Evolutionary conservation across 768 basidiomycete genomes (phyloP), one percentile per base, ranked within the genome.

Genomic region (Mycena floridula): DNA sequence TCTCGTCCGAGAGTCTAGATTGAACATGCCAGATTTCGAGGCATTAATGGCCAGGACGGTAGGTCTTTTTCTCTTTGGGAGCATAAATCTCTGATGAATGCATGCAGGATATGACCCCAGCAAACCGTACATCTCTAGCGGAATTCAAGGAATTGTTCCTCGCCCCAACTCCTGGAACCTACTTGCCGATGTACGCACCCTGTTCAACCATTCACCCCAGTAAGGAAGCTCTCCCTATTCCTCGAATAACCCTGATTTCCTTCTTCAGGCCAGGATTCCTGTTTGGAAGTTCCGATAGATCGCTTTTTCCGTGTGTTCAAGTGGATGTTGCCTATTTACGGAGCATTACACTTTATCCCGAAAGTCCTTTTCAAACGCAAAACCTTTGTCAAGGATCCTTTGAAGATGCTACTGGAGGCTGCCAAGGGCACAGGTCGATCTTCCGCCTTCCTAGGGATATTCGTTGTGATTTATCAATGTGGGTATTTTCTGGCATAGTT

Each of bases 261-360:
- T n/a, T n/a, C n/a, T n/a, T n/a, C n/a, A 15, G 15, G 4, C 5
- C 43, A 62, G 8, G 74, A 84, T 16, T 73, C 71, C 7, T 92
- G 89, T 59, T 54, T 65, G 5, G 60, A 66, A 8, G 80, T 81
- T 2, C 78, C 77, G 11, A 49, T 82, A n/a, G 74, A 78, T 28
- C 81, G 91, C 23, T 87, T 93, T 63, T 73, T 84, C 52, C 68
- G 76, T 15, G 92, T 96, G 5, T 87, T 85, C 60, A 79, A 76
- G 64, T 94, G 77, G 86, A 91, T 88, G 66, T 60, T 86, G 36
- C 85, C 81, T 3, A 78, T 85, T 30, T 98, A 98, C 54, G 84
- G 89, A 18, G 92, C 90, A 0, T 64, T 98, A 25, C 95, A 97
- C 60, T 76, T 96, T 47, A 77, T 96, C 23, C 94, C 95, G 1